A percentile compares a stretch with the other conserved stretches of the same genome.
Evolutionary conservation across 441 rosid species (phyloP).

Genomic region (Cnidoscolus chayamansa): DNA sequence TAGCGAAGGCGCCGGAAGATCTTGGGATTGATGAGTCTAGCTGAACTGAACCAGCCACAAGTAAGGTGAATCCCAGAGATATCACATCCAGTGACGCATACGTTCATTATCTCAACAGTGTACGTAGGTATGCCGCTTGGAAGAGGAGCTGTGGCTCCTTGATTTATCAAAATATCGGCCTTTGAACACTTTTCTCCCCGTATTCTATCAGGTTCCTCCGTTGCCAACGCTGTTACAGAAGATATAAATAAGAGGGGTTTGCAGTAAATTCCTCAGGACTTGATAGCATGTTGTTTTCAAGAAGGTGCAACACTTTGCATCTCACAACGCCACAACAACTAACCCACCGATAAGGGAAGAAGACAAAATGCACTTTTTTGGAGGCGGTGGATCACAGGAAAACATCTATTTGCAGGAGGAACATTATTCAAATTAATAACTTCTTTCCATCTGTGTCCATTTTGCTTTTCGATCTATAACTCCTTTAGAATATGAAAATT

Average conservation of each 20-base stretch:
- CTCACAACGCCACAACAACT: slow-evolving; percentile 15
- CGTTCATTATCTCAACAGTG: slow-evolving; percentile 71
- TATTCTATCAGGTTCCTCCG: slow-evolving; percentile 47
- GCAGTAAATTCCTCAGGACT: slow-evolving; percentile 7
- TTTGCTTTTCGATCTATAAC: slow-evolving; percentile 12
- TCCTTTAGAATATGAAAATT: background rate
- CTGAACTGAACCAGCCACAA: slow-evolving; percentile 96
- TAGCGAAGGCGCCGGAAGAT: slow-evolving; percentile 71
- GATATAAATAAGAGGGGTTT: slow-evolving; percentile 7
- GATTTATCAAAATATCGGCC: slow-evolving; percentile 64
- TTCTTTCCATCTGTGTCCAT: background rate
- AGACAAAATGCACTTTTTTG: slow-evolving; percentile 42
- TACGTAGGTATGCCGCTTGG: slow-evolving; percentile 78
- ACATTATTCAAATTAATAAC: background rate
- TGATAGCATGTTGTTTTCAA: slow-evolving; percentile 13
- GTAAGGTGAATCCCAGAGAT: slow-evolving; percentile 65
- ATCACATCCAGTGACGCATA: slow-evolving; percentile 61
- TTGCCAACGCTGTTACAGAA: slow-evolving; percentile 25
- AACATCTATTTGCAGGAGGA: slow-evolving; percentile 22
- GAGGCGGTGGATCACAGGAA: slow-evolving; percentile 41
- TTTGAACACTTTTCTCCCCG: slow-evolving; percentile 56
- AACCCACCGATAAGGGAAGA: slow-evolving; percentile 22
- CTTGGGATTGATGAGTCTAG: slow-evolving; percentile 64
- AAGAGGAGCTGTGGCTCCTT: slow-evolving; percentile 63
- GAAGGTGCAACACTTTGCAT: slow-evolving; percentile 1